phyloP scores from a whole-genome alignment of 106 monocot genomes.

The Platanthera zijinensis region DNA sequence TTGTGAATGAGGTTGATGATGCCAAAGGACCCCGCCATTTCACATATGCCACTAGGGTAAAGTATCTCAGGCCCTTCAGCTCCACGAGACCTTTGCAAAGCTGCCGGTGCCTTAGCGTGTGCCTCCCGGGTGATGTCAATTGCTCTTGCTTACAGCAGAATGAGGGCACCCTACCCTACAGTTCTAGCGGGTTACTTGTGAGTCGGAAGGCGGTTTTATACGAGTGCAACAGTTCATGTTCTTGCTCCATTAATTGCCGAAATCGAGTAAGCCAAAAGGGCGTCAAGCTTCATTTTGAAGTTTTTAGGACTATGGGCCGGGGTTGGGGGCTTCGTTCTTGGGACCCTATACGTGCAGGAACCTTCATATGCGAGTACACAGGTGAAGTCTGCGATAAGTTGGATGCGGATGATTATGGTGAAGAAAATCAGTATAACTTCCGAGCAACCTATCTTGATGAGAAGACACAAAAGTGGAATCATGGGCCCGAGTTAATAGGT shows the following conservation, averaged over 20 bases:
- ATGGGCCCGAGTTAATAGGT: constrained; percentile 55
- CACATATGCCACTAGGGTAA: constrained; percentile 36
- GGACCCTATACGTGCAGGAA: constrained; percentile 81
- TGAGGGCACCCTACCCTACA: constrained; percentile 67
- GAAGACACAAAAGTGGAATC: constrained; percentile 62
- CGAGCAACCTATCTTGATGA: constrained; percentile 24
- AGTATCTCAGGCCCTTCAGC: constrained; percentile 17
- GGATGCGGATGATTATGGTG: constrained; percentile 24
- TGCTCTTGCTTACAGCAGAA: constrained; percentile 59
- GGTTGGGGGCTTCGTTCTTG: constrained; percentile 95
- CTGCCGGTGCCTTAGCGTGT: constrained; percentile 56
- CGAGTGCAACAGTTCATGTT: constrained; percentile 57
- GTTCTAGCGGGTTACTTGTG: constrained; percentile 48
- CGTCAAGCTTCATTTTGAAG: constrained; percentile 63
- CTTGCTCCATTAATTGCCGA: constrained; percentile 53
- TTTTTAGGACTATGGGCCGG: constrained; percentile 55
- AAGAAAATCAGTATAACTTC: constrained; percentile 57
- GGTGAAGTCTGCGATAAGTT: constrained; percentile 42
- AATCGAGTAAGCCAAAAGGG: constrained; percentile 64
- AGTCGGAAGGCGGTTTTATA: constrained; percentile 50
- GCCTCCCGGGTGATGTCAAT: constrained; percentile 46
- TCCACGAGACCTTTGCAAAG: constrained; percentile 29
- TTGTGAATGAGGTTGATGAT: constrained; percentile 81
- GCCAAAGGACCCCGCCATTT: constrained; percentile 52
- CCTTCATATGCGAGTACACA: constrained; percentile 75